Conservation (phyloP, 768 basidiomycete genomes). For the Russula sp. region DNA sequence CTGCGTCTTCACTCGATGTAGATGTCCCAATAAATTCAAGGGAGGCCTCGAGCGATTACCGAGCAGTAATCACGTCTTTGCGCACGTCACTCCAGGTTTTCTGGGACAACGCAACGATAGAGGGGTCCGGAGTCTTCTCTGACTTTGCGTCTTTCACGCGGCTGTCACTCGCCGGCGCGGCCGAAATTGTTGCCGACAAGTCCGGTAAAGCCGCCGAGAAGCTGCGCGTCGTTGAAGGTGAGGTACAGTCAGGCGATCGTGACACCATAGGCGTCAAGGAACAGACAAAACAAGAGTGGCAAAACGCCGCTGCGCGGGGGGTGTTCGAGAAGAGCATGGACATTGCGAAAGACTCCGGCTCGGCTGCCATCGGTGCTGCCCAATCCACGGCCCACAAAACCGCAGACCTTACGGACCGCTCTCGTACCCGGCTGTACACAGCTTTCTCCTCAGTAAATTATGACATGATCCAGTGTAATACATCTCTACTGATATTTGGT, state of each 20-base stretch:
- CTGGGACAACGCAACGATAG: constrained; percentile 46
- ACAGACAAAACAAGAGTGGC: constrained; percentile 38
- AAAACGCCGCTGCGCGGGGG: constrained; percentile 38
- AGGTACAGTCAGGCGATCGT: constrained; percentile 54
- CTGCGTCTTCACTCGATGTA: constrained; percentile 31
- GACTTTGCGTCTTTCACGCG: constrained; percentile 63
- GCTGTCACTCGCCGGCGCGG: constrained; percentile 57
- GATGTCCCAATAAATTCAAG: constrained; percentile 32
- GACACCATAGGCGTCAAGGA: constrained; percentile 50
- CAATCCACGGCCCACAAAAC: constrained; percentile 38
- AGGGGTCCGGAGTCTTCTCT: constrained; percentile 45
- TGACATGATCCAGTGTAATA: neutral
- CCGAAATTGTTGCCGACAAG: constrained; percentile 47
- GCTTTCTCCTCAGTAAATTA: constrained; percentile 45
- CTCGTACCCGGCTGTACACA: constrained; percentile 38
- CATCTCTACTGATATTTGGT: neutral
- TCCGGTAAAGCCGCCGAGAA: constrained; percentile 46
- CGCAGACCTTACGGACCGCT: constrained; percentile 35
- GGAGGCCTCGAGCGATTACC: constrained; percentile 43
- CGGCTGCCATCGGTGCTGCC: constrained; percentile 36
- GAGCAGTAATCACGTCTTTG: constrained; percentile 43
- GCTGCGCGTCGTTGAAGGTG: constrained; percentile 48
- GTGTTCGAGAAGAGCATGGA: constrained; percentile 66
- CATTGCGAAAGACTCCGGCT: constrained; percentile 49
- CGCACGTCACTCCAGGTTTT: constrained; percentile 44